These are phyloP conservation scores for Curvularia eragrostidis DNA, from an alignment of 2,329 filamentous ascomycete genomes.

Conservation along the genomic window DNA sequence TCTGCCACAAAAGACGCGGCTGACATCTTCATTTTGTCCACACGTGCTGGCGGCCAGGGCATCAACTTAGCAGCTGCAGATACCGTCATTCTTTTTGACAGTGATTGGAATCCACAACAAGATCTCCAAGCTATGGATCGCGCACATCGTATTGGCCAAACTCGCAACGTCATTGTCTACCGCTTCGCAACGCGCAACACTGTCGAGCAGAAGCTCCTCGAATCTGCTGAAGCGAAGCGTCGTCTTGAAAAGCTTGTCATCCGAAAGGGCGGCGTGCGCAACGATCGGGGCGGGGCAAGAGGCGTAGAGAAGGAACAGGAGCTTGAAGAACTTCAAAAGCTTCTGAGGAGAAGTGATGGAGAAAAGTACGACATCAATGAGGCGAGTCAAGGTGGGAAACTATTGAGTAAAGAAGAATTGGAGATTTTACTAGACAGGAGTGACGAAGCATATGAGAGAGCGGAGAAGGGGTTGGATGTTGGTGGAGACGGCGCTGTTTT, in stretches of 20 bases:
- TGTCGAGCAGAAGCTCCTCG: constrained; percentile 84
- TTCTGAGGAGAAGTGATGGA: constrained; percentile 69
- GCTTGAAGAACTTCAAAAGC: constrained; percentile 56
- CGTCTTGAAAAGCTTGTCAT: constrained; percentile 94
- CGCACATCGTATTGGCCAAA: constrained; percentile 93
- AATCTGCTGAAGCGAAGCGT: constrained; percentile 89
- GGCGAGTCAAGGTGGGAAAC: constrained; percentile 62
- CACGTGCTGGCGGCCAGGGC: constrained; percentile 89
- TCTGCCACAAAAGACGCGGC: constrained; percentile 31
- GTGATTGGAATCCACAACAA: constrained; percentile 94
- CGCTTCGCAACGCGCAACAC: constrained; percentile 92
- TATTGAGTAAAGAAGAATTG: constrained; percentile 79
- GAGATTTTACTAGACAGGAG: constrained; percentile 79
- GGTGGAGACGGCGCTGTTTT: constrained; percentile 67
- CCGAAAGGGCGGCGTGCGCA: constrained; percentile 77
- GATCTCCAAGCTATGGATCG: constrained; percentile 96
- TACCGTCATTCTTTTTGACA: constrained; percentile 90
- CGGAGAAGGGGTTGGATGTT: constrained; percentile 78
- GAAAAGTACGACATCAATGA: constrained; percentile 64
- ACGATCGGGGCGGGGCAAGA: constrained; percentile 63
- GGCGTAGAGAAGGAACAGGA: constrained; percentile 51
- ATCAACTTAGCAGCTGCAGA: constrained; percentile 94
- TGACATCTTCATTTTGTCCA: constrained; percentile 86
- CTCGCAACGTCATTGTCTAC: constrained; percentile 88
- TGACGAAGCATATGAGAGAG: constrained; percentile 70